These are phyloP conservation scores for Psidium friedrichsthalianum DNA, from an alignment of 345 rosid genomes.

Conservation along the genomic window DNA sequence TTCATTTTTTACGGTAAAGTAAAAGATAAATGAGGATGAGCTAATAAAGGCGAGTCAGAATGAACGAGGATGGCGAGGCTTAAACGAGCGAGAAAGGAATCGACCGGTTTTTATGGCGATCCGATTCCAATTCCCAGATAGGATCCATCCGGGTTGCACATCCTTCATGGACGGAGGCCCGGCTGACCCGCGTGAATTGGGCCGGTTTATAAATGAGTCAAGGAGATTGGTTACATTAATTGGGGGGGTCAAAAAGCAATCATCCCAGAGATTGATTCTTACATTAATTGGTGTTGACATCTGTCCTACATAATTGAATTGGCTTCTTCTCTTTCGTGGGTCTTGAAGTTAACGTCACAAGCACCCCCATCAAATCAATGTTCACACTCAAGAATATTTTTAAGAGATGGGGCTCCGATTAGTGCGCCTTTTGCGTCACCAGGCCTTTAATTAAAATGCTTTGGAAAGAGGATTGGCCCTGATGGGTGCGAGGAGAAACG, in stretches of 20 bases:
- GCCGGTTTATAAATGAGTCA: background rate
- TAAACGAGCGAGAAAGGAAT: too few species aligned
- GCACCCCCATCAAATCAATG: background rate
- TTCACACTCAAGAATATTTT: background rate
- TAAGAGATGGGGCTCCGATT: background rate
- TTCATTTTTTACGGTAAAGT: too few species aligned
- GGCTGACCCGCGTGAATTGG: background rate
- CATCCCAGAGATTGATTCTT: background rate
- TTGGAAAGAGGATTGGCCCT: background rate
- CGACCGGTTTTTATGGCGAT: too few species aligned
- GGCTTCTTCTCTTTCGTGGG: background rate
- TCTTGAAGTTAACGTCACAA: background rate
- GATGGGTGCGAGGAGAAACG: too few species aligned
- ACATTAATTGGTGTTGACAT: background rate
- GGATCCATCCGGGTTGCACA: too few species aligned
- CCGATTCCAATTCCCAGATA: too few species aligned
- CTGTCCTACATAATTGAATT: background rate
- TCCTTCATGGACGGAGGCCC: too few species aligned
- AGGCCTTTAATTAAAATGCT: background rate
- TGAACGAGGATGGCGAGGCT: too few species aligned
- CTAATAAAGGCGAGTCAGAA: too few species aligned
- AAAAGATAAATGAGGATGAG: too few species aligned
- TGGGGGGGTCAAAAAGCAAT: background rate
- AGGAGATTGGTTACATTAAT: background rate
- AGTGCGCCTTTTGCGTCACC: background rate